Percentiles rank a stretch among this genome's conserved stretches.
These are phyloP conservation scores for Spatholobus suberectus DNA, from an alignment of 306 rosid species.

Conservation along the genomic window DNA sequence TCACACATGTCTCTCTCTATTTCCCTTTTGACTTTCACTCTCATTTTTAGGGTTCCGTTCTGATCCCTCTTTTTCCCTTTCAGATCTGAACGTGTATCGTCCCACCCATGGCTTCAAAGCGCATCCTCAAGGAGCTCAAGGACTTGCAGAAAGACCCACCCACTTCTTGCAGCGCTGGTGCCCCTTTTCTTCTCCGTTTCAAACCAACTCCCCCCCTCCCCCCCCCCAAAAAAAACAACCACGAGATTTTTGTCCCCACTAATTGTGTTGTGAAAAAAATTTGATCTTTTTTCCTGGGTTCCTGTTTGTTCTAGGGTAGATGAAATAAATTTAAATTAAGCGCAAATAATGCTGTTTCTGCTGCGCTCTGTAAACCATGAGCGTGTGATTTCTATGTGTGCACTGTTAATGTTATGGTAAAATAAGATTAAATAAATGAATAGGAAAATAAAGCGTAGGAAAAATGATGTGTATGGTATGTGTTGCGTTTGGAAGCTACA, in stretches of 20 bases:
- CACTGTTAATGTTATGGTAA: not conserved
- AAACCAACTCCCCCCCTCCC: not conserved
- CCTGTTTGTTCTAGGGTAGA: not conserved
- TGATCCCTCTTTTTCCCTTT: not conserved
- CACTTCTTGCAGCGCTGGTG: conserved; percentile 84
- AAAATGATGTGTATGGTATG: not conserved
- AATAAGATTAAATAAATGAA: not conserved
- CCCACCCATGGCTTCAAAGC: conserved; percentile 72
- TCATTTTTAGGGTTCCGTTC: conserved; percentile 31
- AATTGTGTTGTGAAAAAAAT: not conserved
- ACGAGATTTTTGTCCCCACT: not conserved
- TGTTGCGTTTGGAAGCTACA: not conserved
- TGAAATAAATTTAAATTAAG: not conserved
- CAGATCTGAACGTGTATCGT: conserved; percentile 41
- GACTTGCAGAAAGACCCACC: conserved; percentile 92
- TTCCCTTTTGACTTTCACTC: not conserved
- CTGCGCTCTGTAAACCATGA: not conserved
- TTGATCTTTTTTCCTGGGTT: not conserved
- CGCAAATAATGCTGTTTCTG: not conserved
- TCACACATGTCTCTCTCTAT: not conserved
- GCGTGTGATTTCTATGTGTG: not conserved
- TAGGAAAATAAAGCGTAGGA: not conserved
- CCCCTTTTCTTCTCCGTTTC: not conserved
- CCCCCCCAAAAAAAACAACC: too few species aligned
- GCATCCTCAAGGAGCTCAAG: conserved; percentile 78